These are phyloP conservation scores for Rubroshorea leprosula DNA, from an alignment of 345 rosid species.

Conservation along the genomic window DNA sequence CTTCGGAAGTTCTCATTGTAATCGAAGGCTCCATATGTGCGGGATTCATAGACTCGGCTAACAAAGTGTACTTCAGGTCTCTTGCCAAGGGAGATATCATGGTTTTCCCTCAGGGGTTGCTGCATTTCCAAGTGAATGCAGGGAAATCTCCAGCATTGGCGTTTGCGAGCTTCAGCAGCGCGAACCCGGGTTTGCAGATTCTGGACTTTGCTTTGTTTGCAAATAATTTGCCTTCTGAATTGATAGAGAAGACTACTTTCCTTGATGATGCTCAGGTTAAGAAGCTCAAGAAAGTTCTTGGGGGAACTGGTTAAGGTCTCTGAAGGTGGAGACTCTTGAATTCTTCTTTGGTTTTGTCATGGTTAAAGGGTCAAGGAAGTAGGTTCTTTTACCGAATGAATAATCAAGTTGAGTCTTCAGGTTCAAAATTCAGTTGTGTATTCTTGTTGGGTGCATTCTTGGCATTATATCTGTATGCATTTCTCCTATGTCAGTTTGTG, in stretches of 20 bases:
- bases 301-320: no score
- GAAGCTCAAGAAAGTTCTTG: no score
- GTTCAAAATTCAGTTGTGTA: no score
- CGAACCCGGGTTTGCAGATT: conserved; percentile 63
- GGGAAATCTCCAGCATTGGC: conserved; percentile 38
- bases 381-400: no score
- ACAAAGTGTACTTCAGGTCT: conserved; percentile 42
- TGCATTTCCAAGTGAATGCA: conserved; percentile 62
- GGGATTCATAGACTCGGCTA: conserved; percentile 58
- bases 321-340: no score
- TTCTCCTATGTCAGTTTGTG: no score
- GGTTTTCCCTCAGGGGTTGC: conserved; percentile 65
- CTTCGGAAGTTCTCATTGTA: conserved; percentile 46
- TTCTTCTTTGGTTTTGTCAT: no score
- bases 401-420: no score
- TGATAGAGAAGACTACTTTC: conserved; percentile 46
- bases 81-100: conserved; percentile 52
- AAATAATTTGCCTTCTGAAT: conserved; percentile 51
- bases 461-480: no score
- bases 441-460: no score
- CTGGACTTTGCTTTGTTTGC: conserved; percentile 52
- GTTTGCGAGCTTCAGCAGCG: conserved; percentile 55
- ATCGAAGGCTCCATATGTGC: conserved; percentile 52
- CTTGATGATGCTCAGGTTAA: conserved; percentile 50
- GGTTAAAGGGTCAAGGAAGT: no score